phyloP scores from a whole-genome alignment of 2,329 filamentous ascomycete species.

The Aspergillus felis region DNA sequence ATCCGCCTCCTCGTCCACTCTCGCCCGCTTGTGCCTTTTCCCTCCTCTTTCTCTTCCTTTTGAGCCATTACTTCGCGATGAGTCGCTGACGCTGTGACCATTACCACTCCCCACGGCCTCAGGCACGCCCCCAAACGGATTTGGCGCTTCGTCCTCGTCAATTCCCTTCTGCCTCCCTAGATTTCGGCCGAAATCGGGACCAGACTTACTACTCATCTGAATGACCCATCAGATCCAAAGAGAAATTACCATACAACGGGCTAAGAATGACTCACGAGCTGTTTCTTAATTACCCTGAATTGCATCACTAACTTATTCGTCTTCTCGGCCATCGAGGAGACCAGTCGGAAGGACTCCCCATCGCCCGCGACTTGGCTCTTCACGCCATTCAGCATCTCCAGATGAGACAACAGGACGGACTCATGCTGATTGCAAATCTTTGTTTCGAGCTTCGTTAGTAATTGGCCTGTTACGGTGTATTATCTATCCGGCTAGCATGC shows the following conservation, averaged over 20 bases:
- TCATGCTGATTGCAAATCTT: constrained; percentile 42
- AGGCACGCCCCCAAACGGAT: background rate
- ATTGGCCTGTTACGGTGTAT: background rate
- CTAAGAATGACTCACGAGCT: constrained; percentile 29
- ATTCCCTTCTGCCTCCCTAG: background rate
- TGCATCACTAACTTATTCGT: constrained; percentile 37
- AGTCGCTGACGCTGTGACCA: background rate
- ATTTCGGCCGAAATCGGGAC: background rate
- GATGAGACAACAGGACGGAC: constrained; percentile 36
- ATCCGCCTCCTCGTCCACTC: constrained; percentile 11
- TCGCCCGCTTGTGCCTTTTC: constrained; percentile 13
- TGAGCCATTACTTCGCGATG: background rate
- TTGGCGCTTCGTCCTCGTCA: background rate
- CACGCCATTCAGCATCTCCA: constrained; percentile 35
- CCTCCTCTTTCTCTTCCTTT: constrained; percentile 7
- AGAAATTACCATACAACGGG: background rate
- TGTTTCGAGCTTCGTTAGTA: background rate
- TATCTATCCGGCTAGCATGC: background rate
- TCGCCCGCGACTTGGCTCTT: constrained; percentile 26
- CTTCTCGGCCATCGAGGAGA: constrained; percentile 37
- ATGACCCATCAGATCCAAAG: background rate
- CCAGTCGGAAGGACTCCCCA: constrained; percentile 24
- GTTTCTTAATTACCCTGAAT: constrained; percentile 30
- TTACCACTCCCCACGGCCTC: background rate
- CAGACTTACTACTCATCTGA: background rate